Conservation (phyloP, 345 rosid genomes). For the Clarkia xantiana region DNA sequence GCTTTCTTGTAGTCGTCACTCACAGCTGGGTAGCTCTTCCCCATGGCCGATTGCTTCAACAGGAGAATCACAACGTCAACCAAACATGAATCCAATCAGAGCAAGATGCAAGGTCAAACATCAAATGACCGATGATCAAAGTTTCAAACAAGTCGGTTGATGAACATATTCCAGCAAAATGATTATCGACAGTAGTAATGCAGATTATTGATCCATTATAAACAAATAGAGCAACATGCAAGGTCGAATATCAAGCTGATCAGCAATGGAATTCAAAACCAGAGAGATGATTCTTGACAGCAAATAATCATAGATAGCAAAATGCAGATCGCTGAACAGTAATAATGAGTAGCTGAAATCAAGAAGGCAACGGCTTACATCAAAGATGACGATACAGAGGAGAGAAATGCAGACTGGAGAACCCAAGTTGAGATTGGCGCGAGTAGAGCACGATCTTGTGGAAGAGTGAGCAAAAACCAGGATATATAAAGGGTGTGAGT, state of each 20-base stretch:
- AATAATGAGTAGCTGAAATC: too few species aligned
- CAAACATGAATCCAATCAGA: background rate
- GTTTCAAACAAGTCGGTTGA: too few species aligned
- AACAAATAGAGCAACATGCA: too few species aligned
- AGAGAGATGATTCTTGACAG: too few species aligned
- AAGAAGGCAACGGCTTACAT: too few species aligned
- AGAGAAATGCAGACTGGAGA: background rate
- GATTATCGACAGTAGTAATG: too few species aligned
- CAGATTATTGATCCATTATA: too few species aligned
- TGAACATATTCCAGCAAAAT: too few species aligned
- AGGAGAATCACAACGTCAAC: background rate
- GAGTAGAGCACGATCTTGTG: conserved; percentile 3
- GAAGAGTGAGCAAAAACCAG: background rate
- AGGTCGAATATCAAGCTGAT: too few species aligned
- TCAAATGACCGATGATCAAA: background rate
- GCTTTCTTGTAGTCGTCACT: conserved; percentile 71
- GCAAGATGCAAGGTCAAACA: background rate
- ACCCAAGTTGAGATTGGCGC: background rate
- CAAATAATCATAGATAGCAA: too few species aligned
- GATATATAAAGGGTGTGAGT: background rate
- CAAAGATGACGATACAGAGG: background rate
- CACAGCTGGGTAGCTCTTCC: conserved; percentile 71
- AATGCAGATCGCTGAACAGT: too few species aligned
- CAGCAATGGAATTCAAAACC: too few species aligned
- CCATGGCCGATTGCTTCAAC: conserved; percentile 20